Base-by-base conservation (phyloP, 1,284 basidiomycete genomes). In the Chalciporus sp. region DNA sequence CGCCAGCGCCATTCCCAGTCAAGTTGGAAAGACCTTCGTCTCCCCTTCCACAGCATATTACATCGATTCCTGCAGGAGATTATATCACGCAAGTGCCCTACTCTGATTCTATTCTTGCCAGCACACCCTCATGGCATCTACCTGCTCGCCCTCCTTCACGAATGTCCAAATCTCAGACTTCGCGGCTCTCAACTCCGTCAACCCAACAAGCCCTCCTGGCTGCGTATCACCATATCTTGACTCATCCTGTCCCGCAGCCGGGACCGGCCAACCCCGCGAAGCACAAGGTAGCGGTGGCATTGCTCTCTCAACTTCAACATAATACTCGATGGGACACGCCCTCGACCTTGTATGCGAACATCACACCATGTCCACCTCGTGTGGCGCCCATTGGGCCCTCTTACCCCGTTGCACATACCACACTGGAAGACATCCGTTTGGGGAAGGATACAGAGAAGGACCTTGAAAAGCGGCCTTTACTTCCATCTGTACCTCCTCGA, bases 161-260 rank as follows among this genome's bases (percentile, higher is more conserved):
- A 50, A 53, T 43, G 26, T 58, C 47, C 53, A 68, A 52, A 40
- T 55, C 54, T 11, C 64, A 55, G 56, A 51, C 58, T 14, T 26
- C 58, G 17, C 69, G 69, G 6, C 65, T 74, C 27, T 63, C 76
- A 19, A 69, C 64, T 0, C 82, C 81, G 0, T 78, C 79, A 53
- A 78, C 79, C 10, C 85, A 87, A 61, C 84, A 77, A 1, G 74
- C 85, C 0, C 76, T 90, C n/a, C 66, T 86, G 40, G 73, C 75
- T 7, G 88, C 87, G 3, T 89, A 88, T 62, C 88, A 88, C 58
- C 83, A 90, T 59, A 82, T 88, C 55, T 78, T 88, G 50, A 86
- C 83, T 0, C 82, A 88, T 59, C 85, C 70, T 75, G 23, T 80
- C 77, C 2, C 74, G 75, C 17, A 68, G 41, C 62, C 61, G 4